Evolutionary conservation across 2,329 filamentous ascomycete genomes (phyloP).

Genomic region (Parascedosporium putredinis): DNA sequence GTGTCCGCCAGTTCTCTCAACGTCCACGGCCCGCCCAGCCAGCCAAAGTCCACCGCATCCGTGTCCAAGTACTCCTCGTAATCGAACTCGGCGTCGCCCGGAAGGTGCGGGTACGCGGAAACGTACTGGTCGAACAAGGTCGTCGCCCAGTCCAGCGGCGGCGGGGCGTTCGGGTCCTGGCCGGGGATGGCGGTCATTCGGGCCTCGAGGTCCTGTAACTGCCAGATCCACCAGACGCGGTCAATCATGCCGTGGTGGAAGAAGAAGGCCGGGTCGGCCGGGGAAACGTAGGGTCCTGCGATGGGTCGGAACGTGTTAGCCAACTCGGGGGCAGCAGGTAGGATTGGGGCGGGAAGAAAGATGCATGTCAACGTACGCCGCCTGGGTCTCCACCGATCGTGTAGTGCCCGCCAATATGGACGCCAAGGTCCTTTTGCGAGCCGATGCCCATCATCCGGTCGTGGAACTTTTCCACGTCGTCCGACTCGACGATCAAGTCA

Average conservation of each 20-base stretch:
- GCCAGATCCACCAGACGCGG: conserved; percentile 14
- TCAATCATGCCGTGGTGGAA: conserved; percentile 22
- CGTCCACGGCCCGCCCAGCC: background rate
- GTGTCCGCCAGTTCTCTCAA: background rate
- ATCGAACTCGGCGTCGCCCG: background rate
- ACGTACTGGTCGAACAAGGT: background rate
- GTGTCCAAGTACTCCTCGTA: background rate
- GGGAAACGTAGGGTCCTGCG: conserved; percentile 26
- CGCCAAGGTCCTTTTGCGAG: conserved; percentile 11
- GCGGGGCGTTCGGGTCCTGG: background rate
- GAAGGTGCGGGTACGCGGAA: background rate
- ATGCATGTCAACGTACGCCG: conserved; percentile 5
- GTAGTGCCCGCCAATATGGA: conserved; percentile 31
- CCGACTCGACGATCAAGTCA: conserved; percentile 10
- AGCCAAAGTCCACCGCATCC: background rate
- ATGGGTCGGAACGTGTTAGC: background rate
- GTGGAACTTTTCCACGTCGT: conserved; percentile 11
- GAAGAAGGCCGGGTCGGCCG: conserved; percentile 26
- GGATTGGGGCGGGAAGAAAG: background rate
- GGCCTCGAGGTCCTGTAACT: conserved; percentile 10
- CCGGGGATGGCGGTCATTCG: background rate
- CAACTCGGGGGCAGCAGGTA: background rate
- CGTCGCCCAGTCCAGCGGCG: background rate
- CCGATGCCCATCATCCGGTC: conserved; percentile 12
- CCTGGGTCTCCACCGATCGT: conserved; percentile 25